Conservation (phyloP, 805 yeast species). For the Starmerella gropengiesseri region DNA sequence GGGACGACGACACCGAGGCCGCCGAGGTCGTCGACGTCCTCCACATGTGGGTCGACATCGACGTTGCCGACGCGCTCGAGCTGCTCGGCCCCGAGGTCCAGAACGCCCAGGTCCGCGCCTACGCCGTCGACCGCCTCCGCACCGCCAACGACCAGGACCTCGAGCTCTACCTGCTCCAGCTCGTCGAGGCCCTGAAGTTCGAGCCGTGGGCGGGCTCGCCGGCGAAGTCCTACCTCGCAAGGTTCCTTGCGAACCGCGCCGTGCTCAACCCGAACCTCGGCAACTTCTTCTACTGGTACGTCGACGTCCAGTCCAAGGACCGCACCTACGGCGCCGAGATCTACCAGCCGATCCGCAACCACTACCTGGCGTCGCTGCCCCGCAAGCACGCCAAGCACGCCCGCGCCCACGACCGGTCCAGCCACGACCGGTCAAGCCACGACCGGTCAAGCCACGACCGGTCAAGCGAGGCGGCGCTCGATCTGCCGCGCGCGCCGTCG, state of each 20-base stretch:
- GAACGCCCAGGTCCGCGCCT: constrained; percentile 62
- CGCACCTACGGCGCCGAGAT: constrained; percentile 42
- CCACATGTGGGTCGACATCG: constrained; percentile 62
- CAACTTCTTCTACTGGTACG: constrained; percentile 81
- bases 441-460: neutral
- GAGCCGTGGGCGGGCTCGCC: constrained; percentile 36
- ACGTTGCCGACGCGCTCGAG: constrained; percentile 77
- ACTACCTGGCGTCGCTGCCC: constrained; percentile 35
- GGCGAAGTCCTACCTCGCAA: constrained; percentile 30
- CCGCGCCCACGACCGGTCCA: constrained; percentile 4
- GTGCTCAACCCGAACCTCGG: constrained; percentile 57
- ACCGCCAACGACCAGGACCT: constrained; percentile 72
- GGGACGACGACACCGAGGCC: constrained; percentile 76
- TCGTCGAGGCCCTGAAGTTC: constrained; percentile 83
- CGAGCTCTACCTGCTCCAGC: constrained; percentile 69
- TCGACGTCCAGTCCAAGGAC: constrained; percentile 67
- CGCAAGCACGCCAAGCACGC: constrained; percentile 9
- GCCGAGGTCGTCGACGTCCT: constrained; percentile 65
- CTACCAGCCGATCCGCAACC: constrained; percentile 39
- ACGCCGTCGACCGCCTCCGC: constrained; percentile 76
- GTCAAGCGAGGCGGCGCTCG: neutral
- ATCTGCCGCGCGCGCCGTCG: neutral
- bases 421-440: no score
- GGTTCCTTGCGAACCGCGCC: constrained; percentile 65
- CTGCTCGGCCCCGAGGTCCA: constrained; percentile 67